Evolutionary conservation across 192 early-diverging fungal species (phyloP).

Genomic region (Coemansia sp.): DNA sequence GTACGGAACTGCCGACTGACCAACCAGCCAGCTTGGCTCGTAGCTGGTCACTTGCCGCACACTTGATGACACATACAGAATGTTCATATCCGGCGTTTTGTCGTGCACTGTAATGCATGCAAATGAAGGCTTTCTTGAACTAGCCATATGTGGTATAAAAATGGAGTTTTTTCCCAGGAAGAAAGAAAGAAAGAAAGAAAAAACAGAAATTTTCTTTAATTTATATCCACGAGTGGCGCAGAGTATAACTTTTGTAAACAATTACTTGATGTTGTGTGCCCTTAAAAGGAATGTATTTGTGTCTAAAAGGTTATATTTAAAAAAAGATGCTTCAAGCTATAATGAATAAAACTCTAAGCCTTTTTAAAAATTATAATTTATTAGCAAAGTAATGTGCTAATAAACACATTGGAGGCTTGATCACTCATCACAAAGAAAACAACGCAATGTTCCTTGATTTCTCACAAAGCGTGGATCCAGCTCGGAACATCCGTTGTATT

Average conservation of each 20-base stretch:
- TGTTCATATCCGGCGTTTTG: constrained; percentile 28
- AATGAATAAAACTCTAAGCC: too few species aligned
- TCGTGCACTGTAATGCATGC: constrained; percentile 35
- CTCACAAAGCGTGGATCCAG: neutral
- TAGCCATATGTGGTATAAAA: neutral
- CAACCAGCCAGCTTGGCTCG: constrained; percentile 13
- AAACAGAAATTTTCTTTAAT: neutral
- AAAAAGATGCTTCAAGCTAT: neutral
- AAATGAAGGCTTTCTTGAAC: neutral
- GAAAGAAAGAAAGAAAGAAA: neutral
- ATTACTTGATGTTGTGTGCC: neutral
- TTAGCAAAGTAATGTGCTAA: neutral
- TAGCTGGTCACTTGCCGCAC: constrained; percentile 6
- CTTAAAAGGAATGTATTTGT: neutral
- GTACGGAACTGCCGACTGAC: constrained; percentile 6
- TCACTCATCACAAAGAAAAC: too few species aligned
- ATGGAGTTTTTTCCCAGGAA: neutral
- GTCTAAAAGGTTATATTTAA: neutral
- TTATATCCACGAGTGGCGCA: neutral
- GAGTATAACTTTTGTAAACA: neutral
- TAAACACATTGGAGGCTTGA: too few species aligned
- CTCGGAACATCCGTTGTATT: constrained; percentile 12
- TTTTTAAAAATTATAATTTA: too few species aligned
- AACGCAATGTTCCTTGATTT: neutral
- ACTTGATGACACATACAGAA: constrained; percentile 33